Evolutionary conservation across 106 monocot genomes (phyloP), one percentile per base, ranked within the genome.

Genomic region (Allium fistulosum): DNA sequence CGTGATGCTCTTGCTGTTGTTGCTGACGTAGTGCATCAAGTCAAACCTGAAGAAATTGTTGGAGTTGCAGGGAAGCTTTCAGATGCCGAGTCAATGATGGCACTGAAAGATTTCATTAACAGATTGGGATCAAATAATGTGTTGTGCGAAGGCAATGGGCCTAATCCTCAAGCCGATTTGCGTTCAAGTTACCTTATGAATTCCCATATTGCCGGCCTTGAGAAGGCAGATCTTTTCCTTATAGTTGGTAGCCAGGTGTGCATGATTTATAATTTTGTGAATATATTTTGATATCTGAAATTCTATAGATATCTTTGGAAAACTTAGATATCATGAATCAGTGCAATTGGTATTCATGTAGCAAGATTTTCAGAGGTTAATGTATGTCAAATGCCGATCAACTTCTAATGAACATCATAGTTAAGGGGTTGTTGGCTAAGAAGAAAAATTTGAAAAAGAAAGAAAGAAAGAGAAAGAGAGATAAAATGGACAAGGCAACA

Each of bases 61-160:
- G 99, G 99, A 67, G 81, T 99, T 80, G 99, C 99, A 61, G 99
- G 99, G 2, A 77, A 83, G 67, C 92, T 99, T 68, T 99, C 92
- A 69, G 99, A 99, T 78, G 99, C 99, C 57, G 99, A 99, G 76
- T 99, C 99, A 57, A 99, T 99, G 99, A 93, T 99, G 58, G 92
- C 99, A 51, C 61, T 99, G 17, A 99, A 99, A 79, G 99, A 99
- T 82, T 83, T 99, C 46, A 56, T 99, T 28, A 93, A 93, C 77
- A 87, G 74, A 71, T 72, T 99, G 80, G 99, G 99, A 9, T 99
- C 93, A 58, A 80, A 93, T 69, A 99, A 85, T 72, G 84, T 99
- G 0, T 67, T 83, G 10, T 99, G 90, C 66, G 99, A 99, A 78
- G 99, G 93, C 47, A 99, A 90, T 83, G 99, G 92, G 11, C 66